These are phyloP conservation scores for Whalleya microplaca DNA, from an alignment of 2,329 filamentous ascomycete species.

Conservation along the genomic window DNA sequence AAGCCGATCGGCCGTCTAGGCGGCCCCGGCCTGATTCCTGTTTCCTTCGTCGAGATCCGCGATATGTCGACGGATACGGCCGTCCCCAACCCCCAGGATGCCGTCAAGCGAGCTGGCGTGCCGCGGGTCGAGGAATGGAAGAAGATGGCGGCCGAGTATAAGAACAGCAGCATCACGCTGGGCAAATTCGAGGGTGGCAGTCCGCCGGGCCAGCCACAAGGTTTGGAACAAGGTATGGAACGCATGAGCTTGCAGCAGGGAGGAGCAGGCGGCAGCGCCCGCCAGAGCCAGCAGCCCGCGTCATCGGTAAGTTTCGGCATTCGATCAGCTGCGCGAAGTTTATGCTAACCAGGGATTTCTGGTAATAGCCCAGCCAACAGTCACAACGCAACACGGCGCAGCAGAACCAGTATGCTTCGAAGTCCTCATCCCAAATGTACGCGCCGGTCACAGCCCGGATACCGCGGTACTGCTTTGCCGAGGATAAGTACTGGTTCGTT, in stretches of 20 bases:
- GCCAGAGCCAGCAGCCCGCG: constrained; percentile 49
- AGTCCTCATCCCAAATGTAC: constrained; percentile 60
- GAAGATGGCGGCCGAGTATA: constrained; percentile 98
- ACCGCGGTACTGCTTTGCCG: constrained; percentile 90
- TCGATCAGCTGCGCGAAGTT: background rate
- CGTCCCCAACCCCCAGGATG: constrained; percentile 80
- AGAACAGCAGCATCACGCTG: constrained; percentile 96
- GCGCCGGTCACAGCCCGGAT: constrained; percentile 84
- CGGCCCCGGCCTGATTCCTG: constrained; percentile 91
- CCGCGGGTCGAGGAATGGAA: constrained; percentile 99
- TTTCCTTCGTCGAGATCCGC: constrained; percentile 94
- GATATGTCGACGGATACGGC: constrained; percentile 89
- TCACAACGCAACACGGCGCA: constrained; percentile 46
- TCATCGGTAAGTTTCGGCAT: constrained; percentile 29
- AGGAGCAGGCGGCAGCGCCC: constrained; percentile 35
- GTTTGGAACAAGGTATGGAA: constrained; percentile 72
- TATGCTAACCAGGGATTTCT: no score
- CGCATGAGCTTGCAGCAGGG: constrained; percentile 73
- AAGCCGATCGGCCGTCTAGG: constrained; percentile 98
- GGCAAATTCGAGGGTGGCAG: constrained; percentile 78
- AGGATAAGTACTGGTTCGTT: constrained; percentile 99
- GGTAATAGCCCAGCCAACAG: no score
- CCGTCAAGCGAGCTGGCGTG: constrained; percentile 85
- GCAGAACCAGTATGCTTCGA: constrained; percentile 42
- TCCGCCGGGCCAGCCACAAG: constrained; percentile 43